Evolutionary conservation across 352 stramenopile species (phyloP), one percentile per base, ranked within the genome.

Genomic region (Halophytophthora batemanensis): DNA sequence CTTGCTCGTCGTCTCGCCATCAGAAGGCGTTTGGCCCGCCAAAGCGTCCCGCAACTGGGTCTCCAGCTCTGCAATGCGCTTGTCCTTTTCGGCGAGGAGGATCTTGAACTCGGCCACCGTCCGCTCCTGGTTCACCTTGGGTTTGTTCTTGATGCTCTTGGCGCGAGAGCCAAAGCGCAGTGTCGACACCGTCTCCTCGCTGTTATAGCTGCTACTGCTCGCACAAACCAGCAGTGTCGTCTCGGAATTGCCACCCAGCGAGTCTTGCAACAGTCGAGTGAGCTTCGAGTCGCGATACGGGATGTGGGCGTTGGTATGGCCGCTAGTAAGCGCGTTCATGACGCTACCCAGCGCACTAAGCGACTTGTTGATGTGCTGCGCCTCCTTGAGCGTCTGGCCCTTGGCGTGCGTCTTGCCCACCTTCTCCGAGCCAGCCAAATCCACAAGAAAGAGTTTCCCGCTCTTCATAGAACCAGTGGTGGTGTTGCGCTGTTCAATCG

Each of bases 361-460:
- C 15, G 69, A 90, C 55, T 93, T 97, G 71, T 97, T 98, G 60
- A 98, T 98, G 49, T 82, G 71, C 53, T 93, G 77, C 3, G 86
- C 83, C 41, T 96, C 86, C 49, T 91, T 82, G 25, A 90, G 74
- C 18, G 94, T 94, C 46, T 97, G 77, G 2, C 95, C 96, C n/a
- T 91, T 93, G 14, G 95, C 95, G 17, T 84, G 76, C 0, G 82
- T 87, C 61, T 89, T 87, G 29, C 72, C 76, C 1, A 90, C 74
- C 51, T 87, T 87, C 48, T 93, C 82, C 0, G 79, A 91, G 4
- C 82, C 80, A 5, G 82, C 82, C 18, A 93, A 64, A 59, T 93
- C 82, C 21, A 93, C 82, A 8, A 91, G 54, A 31, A 96, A 95
- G n/a, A 97, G 95, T 72, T 99, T 99, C 41, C 83, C 87, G 37